These are phyloP conservation scores for Plantago ovata DNA, from an alignment of 257 asterid species.

Conservation along the genomic window DNA sequence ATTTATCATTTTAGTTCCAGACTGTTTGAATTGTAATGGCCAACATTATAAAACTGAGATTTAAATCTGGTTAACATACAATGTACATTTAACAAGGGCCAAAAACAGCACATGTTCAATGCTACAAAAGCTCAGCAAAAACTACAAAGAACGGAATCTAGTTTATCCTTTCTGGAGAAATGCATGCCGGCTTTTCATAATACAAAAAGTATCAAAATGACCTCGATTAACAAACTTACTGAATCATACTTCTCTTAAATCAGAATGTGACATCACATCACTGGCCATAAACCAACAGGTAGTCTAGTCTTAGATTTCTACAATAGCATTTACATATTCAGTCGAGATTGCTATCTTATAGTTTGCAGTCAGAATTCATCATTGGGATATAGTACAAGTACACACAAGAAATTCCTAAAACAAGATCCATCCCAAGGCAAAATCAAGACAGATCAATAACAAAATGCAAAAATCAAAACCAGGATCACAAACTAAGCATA, in stretches of 20 bases:
- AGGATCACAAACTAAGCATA: conserved; percentile 7
- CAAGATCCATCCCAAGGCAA: background rate
- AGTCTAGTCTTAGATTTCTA: background rate
- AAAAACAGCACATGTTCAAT: too few species aligned
- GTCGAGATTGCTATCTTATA: background rate
- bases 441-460: too few species aligned
- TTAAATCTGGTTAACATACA: too few species aligned
- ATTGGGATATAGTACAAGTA: conserved; percentile 9
- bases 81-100: too few species aligned
- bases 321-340: background rate
- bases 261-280: conserved; percentile 1
- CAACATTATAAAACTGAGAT: too few species aligned
- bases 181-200: conserved; percentile 3
- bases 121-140: too few species aligned
- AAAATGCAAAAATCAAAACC: too few species aligned
- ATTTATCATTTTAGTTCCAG: too few species aligned
- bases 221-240: conserved; percentile 14
- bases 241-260: background rate
- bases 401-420: background rate
- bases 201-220: conserved; percentile 6
- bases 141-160: too few species aligned
- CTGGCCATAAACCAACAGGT: conserved; percentile 3
- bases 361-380: background rate
- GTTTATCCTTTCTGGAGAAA: background rate
- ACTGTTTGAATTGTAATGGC: too few species aligned